Evolutionary conservation across 768 basidiomycete genomes (phyloP), one percentile per base, ranked within the genome.

Genomic region (Fomitopsis pulvina): DNA sequence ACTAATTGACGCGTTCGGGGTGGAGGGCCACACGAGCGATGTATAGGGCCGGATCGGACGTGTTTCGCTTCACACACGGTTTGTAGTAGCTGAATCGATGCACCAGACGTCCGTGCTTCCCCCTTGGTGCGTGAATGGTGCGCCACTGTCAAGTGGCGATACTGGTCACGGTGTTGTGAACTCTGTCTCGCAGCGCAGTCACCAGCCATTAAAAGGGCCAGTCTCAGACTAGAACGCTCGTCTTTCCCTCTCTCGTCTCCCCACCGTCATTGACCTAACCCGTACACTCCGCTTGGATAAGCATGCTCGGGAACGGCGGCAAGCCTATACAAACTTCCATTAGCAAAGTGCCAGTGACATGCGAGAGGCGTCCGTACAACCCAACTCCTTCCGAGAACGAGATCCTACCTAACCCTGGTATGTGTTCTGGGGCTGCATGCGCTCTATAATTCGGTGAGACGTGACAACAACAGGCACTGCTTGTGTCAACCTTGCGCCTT

Each of bases 11-110:
- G 84, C 79, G 16, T 90, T 90, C 69, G 87, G 87, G 26, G 70
- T 74, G 50, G 87, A 90, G 70, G 90, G 90, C 53, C 79, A 83
- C 38, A 67, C 73, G 52, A 80, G 74, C 51, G 72, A 78, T 55
- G 14, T 90, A 90, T 60, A 85, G 86, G 10, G 58, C 66, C 37
- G 87, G 87, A 2, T 88, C 71, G 50, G 83, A 89, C 61, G 82
- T 89, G 3, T 58, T 87, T 51, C 78, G 87, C 46, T 65, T 67
- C 34, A n/a, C n/a, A n/a, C n/a, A n/a, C n/a, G n/a, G n/a, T n/a
- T n/a, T n/a, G n/a, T n/a, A n/a, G n/a, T n/a, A n/a, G n/a, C n/a
- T n/a, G n/a, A n/a, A n/a, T n/a, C n/a, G n/a, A n/a, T n/a, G n/a
- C n/a, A n/a, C n/a, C n/a, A n/a, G n/a, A n/a, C n/a, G n/a, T n/a